A percentile compares a stretch with the other conserved stretches of the same genome.
These are phyloP conservation scores for Penicillium brasilianum DNA, from an alignment of 2,329 filamentous ascomycete species.

Conservation along the genomic window DNA sequence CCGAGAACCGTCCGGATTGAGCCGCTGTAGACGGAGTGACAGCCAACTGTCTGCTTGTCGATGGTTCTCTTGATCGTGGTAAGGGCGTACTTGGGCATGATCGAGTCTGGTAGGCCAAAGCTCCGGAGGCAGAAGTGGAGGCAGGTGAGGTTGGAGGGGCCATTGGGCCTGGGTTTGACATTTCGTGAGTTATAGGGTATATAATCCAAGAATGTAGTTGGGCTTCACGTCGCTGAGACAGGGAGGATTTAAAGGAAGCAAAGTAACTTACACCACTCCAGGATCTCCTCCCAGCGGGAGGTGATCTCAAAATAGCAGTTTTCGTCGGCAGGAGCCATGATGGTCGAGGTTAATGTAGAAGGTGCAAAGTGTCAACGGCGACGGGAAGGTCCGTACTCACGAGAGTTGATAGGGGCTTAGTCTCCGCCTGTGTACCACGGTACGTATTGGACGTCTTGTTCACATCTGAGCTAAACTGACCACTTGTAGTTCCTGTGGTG, in stretches of 20 bases:
- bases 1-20: neutral
- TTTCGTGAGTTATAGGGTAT: neutral
- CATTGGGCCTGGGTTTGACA: neutral
- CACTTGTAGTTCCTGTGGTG: too few species aligned
- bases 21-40: neutral
- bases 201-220: neutral
- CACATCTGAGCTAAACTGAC: neutral
- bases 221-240: neutral
- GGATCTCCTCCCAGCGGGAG: conserved; percentile 2
- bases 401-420: neutral
- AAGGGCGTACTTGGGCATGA: neutral
- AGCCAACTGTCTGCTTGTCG: neutral
- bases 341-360: neutral
- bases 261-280: conserved; percentile 1
- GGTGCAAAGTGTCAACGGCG: neutral
- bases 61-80: neutral
- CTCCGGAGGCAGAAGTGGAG: neutral
- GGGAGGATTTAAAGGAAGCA: neutral
- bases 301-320: neutral
- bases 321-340: neutral
- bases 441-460: neutral
- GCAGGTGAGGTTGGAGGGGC: neutral
- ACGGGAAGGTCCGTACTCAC: neutral
- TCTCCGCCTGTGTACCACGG: neutral
- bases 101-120: neutral